Evolutionary conservation across 805 yeast genomes (phyloP).

Genomic region (Saccharomycopsis oosterbeekiorum): DNA sequence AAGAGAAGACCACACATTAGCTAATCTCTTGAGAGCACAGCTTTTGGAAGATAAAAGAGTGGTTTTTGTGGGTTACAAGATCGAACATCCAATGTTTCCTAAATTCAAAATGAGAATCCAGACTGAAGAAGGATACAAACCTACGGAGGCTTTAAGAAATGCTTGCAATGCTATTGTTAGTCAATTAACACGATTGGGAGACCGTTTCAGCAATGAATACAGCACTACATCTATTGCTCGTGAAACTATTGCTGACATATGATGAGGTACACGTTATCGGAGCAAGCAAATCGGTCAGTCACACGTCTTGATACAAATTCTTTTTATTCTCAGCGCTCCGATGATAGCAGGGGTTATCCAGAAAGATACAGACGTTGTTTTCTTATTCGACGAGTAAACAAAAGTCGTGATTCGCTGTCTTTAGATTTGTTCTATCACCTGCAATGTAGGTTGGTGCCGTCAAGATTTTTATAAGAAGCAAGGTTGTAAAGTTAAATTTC

Average conservation of each 20-base stretch:
- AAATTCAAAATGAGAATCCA: conserved; percentile 90
- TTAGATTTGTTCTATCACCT: too few relatives aligned
- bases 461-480: too few relatives aligned
- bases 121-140: conserved; percentile 91
- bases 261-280: too few relatives aligned
- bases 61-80: conserved; percentile 94
- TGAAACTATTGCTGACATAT: conserved; percentile 24
- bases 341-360: too few relatives aligned
- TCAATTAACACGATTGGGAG: conserved; percentile 63
- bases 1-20: conserved; percentile 96
- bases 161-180: conserved; percentile 81
- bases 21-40: conserved; percentile 80
- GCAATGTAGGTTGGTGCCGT: too few relatives aligned
- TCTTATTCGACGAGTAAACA: too few relatives aligned
- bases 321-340: too few relatives aligned
- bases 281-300: too few relatives aligned
- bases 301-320: too few relatives aligned
- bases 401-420: too few relatives aligned
- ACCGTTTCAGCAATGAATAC: conserved; percentile 87
- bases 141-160: conserved; percentile 78
- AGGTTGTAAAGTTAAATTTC: too few relatives aligned
- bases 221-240: conserved; percentile 69
- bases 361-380: too few relatives aligned
- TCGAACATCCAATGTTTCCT: conserved; percentile 96
- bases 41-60: conserved; percentile 79